phyloP scores from a whole-genome alignment of 495 filamentous ascomycete species.

The Annulohypoxylon maeteangense region DNA sequence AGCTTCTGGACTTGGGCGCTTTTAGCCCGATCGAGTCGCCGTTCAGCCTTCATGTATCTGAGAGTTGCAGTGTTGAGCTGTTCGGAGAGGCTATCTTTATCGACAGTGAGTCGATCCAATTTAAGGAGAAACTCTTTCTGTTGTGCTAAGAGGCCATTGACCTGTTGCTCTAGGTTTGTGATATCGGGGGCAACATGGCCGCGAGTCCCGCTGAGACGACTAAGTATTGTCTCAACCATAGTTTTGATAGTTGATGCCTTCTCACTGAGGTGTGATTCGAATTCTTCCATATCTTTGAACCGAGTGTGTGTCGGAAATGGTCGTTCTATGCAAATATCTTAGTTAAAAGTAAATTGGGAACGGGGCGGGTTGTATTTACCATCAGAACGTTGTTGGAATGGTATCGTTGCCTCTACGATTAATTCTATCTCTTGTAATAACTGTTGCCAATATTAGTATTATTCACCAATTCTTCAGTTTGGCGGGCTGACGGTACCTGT shows the following conservation, averaged over 20 bases:
- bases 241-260: slow-evolving; percentile 60
- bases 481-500: slow-evolving; percentile 69
- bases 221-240: slow-evolving; percentile 56
- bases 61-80: slow-evolving; percentile 85
- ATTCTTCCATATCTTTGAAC: slow-evolving; percentile 74
- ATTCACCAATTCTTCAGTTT: slow-evolving; percentile 38
- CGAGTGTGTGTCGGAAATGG: slow-evolving; percentile 69
- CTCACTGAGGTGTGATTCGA: slow-evolving; percentile 79
- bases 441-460: slow-evolving; percentile 60
- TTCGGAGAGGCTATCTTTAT: slow-evolving; percentile 85
- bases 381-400: slow-evolving; percentile 57
- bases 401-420: slow-evolving; percentile 65
- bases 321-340: slow-evolving; percentile 47
- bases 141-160: slow-evolving; percentile 76
- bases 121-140: slow-evolving; percentile 84
- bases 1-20: slow-evolving; percentile 91
- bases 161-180: slow-evolving; percentile 74
- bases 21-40: slow-evolving; percentile 86
- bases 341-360: slow-evolving; percentile 50
- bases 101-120: slow-evolving; percentile 76
- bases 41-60: slow-evolving; percentile 93
- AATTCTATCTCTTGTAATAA: slow-evolving; percentile 87
- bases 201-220: slow-evolving; percentile 51
- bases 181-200: slow-evolving; percentile 70
- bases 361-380: slow-evolving; percentile 55